Evolutionary conservation across 2,329 filamentous ascomycete genomes (phyloP).

Genomic region (Triangularia setosa): DNA sequence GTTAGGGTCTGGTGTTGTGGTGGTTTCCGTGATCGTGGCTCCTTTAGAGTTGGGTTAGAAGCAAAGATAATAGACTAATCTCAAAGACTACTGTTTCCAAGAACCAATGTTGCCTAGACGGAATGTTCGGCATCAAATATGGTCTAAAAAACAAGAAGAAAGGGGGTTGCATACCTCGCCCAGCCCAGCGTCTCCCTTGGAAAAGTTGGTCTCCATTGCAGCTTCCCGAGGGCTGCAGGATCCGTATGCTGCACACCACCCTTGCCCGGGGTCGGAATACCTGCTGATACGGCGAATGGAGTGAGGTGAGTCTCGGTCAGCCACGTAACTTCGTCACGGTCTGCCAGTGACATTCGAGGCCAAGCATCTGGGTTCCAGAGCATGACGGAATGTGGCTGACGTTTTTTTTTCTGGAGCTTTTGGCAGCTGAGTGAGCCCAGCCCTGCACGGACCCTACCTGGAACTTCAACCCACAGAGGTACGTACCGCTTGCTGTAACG

Average conservation of each 20-base stretch:
- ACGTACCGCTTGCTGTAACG: neutral
- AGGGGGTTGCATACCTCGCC: conserved; percentile 3
- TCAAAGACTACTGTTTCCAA: neutral
- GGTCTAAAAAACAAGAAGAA: neutral
- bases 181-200: neutral
- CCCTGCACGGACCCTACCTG: neutral
- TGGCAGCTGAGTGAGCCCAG: neutral
- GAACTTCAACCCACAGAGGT: neutral
- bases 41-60: neutral
- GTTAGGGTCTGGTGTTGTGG: neutral
- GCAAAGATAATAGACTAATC: neutral
- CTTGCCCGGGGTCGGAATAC: neutral
- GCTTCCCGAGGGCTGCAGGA: neutral
- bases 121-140: neutral
- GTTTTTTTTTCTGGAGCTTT: neutral
- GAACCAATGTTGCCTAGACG: neutral
- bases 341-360: neutral
- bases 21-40: neutral
- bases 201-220: conserved; percentile 11
- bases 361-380: conserved; percentile 1
- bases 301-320: neutral
- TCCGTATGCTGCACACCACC: neutral
- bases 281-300: neutral
- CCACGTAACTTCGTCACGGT: neutral
- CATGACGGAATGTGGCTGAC: conserved; percentile 4